Evolutionary conservation across 2,329 filamentous ascomycete species (phyloP).

Genomic region (Ascochyta rabiei): DNA sequence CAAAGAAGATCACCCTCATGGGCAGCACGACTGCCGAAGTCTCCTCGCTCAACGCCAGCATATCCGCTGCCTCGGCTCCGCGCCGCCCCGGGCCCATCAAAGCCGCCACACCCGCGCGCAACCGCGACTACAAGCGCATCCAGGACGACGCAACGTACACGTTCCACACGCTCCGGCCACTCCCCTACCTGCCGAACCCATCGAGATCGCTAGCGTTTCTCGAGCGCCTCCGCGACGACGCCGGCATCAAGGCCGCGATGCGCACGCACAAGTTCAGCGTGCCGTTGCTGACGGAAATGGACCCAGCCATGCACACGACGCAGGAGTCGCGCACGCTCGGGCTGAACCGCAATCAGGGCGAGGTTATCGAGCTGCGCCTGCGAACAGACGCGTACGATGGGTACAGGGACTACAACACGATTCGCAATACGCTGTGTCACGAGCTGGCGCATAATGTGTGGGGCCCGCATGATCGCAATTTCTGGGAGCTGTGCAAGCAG

Average conservation of each 20-base stretch:
- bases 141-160: slow-evolving; percentile 74
- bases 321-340: slow-evolving; percentile 84
- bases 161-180: slow-evolving; percentile 77
- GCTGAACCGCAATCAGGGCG: slow-evolving; percentile 83
- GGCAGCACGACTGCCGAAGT: slow-evolving; percentile 67
- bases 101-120: slow-evolving; percentile 48
- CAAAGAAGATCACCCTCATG: slow-evolving; percentile 69
- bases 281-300: slow-evolving; percentile 91
- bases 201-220: slow-evolving; percentile 74
- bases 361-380: slow-evolving; percentile 87
- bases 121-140: slow-evolving; percentile 54
- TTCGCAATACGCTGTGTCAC: slow-evolving; percentile 90
- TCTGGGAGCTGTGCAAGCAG: slow-evolving; percentile 86
- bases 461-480: slow-evolving; percentile 80
- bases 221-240: slow-evolving; percentile 76
- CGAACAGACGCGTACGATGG: slow-evolving; percentile 95
- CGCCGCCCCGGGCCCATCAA: slow-evolving; percentile 50
- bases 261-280: slow-evolving; percentile 83
- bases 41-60: slow-evolving; percentile 56
- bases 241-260: slow-evolving; percentile 86
- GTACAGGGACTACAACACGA: slow-evolving; percentile 89
- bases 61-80: slow-evolving; percentile 47
- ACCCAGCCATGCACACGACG: slow-evolving; percentile 81
- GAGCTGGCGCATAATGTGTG: slow-evolving; percentile 93
- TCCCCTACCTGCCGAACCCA: slow-evolving; percentile 78